These are phyloP conservation scores for Magnolia kwangsiensis DNA, from an alignment of 164 flowering plant species.

Conservation along the genomic window DNA sequence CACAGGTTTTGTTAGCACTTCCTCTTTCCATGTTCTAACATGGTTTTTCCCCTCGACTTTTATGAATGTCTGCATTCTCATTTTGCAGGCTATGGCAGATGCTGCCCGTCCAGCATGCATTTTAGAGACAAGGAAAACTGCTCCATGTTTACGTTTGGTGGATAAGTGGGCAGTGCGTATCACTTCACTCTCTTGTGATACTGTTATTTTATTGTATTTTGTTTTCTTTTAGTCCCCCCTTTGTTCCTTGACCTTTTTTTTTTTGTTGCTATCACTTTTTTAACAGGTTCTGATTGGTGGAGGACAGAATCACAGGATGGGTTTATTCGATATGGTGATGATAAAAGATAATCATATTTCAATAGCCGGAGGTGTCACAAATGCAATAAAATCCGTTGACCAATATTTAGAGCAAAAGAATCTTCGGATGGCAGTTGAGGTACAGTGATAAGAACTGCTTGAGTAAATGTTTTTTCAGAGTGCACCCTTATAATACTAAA, in stretches of 20 bases:
- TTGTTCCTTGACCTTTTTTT: neutral
- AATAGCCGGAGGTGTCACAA: conserved; percentile 69
- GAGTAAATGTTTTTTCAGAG: too few species aligned
- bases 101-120: conserved; percentile 84
- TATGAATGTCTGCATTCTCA: neutral
- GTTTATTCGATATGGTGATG: conserved; percentile 96
- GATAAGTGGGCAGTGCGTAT: conserved; percentile 94
- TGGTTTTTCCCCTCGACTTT: neutral
- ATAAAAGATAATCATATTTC: conserved; percentile 97
- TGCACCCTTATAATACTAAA: too few species aligned
- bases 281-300: conserved; percentile 91
- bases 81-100: conserved; percentile 84
- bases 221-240: neutral
- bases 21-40: neutral
- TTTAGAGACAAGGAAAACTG: conserved; percentile 94
- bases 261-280: neutral
- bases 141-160: conserved; percentile 95
- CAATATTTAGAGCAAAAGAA: conserved; percentile 54
- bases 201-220: neutral
- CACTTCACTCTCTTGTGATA: conserved; percentile 25
- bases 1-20: neutral
- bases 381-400: conserved; percentile 76
- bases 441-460: conserved; percentile 18
- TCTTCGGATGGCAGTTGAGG: conserved; percentile 92
- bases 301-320: conserved; percentile 88